A percentile compares a stretch with the other conserved stretches of the same genome.
These are phyloP conservation scores for Globisporangium alternatum DNA, from an alignment of 352 stramenopile species.

Conservation along the genomic window DNA sequence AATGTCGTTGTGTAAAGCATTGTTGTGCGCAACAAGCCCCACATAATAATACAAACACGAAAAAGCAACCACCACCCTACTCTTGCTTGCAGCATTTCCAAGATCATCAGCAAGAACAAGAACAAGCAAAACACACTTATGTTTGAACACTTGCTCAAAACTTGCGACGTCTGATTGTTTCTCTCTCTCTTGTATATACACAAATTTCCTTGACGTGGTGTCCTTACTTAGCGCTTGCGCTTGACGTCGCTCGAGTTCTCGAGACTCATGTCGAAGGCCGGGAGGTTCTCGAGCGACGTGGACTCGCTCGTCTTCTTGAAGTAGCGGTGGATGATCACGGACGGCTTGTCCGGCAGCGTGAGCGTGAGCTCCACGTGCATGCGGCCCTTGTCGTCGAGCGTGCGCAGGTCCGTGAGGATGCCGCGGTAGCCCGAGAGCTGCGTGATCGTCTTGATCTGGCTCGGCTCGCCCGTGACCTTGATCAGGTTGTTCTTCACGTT, in stretches of 20 bases:
- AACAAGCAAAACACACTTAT: not conserved
- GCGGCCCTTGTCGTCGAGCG: conserved; percentile 67
- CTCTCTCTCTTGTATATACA: not conserved
- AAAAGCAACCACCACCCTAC: not conserved
- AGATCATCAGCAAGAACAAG: not conserved
- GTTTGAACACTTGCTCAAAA: not conserved
- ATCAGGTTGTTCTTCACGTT: conserved; percentile 89
- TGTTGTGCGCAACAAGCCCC: not conserved
- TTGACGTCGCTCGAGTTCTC: conserved; percentile 83
- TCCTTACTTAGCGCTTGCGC: conserved; percentile 64
- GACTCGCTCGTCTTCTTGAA: conserved; percentile 89
- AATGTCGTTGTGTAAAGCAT: conserved; percentile 7
- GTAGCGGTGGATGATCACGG: conserved; percentile 78
- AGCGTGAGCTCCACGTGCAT: conserved; percentile 85
- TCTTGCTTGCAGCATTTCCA: not conserved
- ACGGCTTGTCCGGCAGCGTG: conserved; percentile 64
- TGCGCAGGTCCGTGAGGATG: conserved; percentile 69
- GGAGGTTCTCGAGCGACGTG: conserved; percentile 85
- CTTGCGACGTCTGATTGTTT: not conserved
- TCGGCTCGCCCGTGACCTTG: conserved; percentile 72
- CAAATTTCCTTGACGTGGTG: not conserved
- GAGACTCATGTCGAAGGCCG: conserved; percentile 81
- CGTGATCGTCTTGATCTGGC: conserved; percentile 73
- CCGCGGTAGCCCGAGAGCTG: conserved; percentile 80
- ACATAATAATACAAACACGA: not conserved